These are phyloP conservation scores for Suillus placidus DNA, from an alignment of 768 basidiomycete species.

Conservation along the genomic window DNA sequence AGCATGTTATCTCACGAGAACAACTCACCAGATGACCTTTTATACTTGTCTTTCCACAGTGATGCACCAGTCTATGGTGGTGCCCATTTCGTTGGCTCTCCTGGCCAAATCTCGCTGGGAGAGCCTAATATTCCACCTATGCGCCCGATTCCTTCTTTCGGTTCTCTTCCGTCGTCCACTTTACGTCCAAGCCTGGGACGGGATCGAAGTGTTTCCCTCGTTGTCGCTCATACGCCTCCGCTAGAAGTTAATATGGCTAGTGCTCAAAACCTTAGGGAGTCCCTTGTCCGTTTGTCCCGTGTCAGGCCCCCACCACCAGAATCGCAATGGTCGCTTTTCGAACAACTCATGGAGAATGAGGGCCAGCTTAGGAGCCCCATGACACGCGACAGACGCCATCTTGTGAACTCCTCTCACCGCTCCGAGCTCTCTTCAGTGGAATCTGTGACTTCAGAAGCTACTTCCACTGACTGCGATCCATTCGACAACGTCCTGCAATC, in stretches of 20 bases:
- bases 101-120: conserved; percentile 21
- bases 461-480: background rate
- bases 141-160: conserved; percentile 23
- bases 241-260: conserved; percentile 17
- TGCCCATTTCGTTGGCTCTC: conserved; percentile 28
- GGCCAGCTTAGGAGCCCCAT: conserved; percentile 38
- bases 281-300: conserved; percentile 15
- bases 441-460: conserved; percentile 11
- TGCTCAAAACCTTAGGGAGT: conserved; percentile 18
- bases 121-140: conserved; percentile 19
- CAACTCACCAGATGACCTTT: background rate
- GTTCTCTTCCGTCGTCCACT: conserved; percentile 4
- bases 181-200: conserved; percentile 11
- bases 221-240: conserved; percentile 17
- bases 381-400: conserved; percentile 10
- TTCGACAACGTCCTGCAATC: background rate
- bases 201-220: conserved; percentile 13
- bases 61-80: conserved; percentile 9
- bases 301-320: conserved; percentile 24
- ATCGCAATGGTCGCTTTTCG: conserved; percentile 67
- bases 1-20: conserved; percentile 2
- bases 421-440: conserved; percentile 8
- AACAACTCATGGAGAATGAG: conserved; percentile 71
- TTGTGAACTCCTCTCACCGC: conserved; percentile 6
- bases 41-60: conserved; percentile 15